Conservation (phyloP, 441 rosid species). For the Kokia cookei region DNA sequence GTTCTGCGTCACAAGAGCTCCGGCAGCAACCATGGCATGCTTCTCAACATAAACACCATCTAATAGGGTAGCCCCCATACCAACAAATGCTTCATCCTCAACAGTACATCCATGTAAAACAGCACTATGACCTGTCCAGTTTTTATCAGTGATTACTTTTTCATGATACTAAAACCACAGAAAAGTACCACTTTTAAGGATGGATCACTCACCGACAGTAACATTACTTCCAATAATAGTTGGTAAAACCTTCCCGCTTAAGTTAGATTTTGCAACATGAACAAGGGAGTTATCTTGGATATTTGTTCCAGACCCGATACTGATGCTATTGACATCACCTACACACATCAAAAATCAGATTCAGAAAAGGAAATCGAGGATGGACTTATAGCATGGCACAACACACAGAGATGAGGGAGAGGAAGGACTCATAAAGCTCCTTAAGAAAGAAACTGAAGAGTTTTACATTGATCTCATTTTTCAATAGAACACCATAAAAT, state of each 20-base stretch:
- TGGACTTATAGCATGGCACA: background rate
- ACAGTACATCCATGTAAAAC: conserved; percentile 74
- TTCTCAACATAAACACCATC: conserved; percentile 75
- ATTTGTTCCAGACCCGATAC: conserved; percentile 64
- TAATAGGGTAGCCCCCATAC: conserved; percentile 59
- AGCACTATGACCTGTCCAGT: conserved; percentile 60
- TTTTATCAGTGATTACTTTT: background rate
- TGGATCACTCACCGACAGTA: conserved; percentile 42
- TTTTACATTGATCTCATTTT: background rate
- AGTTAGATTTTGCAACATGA: conserved; percentile 66
- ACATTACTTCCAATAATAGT: conserved; percentile 60
- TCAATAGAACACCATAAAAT: background rate
- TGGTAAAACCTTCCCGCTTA: conserved; percentile 66
- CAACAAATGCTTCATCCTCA: conserved; percentile 66
- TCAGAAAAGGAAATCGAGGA: background rate
- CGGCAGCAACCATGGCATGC: conserved; percentile 67
- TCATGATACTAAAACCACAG: background rate
- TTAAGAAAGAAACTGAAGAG: background rate
- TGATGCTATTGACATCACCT: conserved; percentile 73
- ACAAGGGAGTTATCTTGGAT: conserved; percentile 69
- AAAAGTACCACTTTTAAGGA: background rate
- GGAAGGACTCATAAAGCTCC: background rate
- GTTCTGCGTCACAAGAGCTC: conserved; percentile 68
- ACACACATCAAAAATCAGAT: conserved; percentile 2
- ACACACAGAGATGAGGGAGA: background rate